phyloP scores from a whole-genome alignment of 2,329 filamentous ascomycete species.

The Davidsoniella virescens region DNA sequence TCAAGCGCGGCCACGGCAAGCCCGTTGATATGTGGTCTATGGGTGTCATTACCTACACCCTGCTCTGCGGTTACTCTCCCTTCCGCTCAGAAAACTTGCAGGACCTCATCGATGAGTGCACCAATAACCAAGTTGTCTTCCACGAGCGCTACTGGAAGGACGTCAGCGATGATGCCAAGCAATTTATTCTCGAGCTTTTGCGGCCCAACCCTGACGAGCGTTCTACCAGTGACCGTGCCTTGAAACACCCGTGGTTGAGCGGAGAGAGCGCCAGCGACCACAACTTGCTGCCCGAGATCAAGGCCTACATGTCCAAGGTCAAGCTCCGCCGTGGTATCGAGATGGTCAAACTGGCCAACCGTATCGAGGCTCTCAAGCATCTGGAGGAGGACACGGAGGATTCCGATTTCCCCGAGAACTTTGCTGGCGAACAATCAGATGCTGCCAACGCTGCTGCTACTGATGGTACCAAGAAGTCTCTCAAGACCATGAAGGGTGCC shows the following conservation, averaged over 20 bases:
- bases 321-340: conserved; percentile 88
- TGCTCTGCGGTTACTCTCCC: conserved; percentile 94
- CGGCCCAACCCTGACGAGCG: conserved; percentile 64
- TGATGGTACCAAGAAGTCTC: conserved; percentile 22
- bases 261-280: conserved; percentile 86
- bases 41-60: conserved; percentile 94
- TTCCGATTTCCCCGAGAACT: conserved; percentile 46
- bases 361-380: conserved; percentile 86
- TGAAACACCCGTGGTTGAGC: conserved; percentile 76
- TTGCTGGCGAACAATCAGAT: conserved; percentile 21
- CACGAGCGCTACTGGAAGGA: conserved; percentile 98
- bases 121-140: conserved; percentile 69
- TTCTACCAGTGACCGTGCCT: conserved; percentile 60
- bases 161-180: conserved; percentile 86
- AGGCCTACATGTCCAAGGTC: conserved; percentile 79
- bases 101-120: conserved; percentile 91
- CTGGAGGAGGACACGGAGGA: conserved; percentile 72
- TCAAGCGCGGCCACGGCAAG: conserved; percentile 93
- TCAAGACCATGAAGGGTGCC: conserved; percentile 41
- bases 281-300: conserved; percentile 89
- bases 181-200: conserved; percentile 74
- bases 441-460: conserved; percentile 35
- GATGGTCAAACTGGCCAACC: conserved; percentile 87
- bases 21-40: conserved; percentile 99
- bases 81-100: conserved; percentile 89